Base-by-base conservation (phyloP, 305 asterid species). In the Fraxinus xanthoxyloides region DNA sequence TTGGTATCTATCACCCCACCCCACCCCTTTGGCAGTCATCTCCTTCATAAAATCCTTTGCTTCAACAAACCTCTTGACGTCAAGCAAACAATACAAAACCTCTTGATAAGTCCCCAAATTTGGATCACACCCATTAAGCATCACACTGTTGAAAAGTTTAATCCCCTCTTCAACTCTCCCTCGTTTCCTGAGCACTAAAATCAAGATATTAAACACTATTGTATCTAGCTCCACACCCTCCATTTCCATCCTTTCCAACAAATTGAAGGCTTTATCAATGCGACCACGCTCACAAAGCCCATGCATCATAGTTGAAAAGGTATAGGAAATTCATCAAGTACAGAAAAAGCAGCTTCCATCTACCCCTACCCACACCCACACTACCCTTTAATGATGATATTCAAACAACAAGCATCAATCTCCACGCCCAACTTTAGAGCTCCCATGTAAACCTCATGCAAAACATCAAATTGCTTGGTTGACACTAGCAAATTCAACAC, bases 301-400 rank as follows among this genome's bases (percentile, higher is more conserved):
- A 48, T 91, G 94, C 93, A 94, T 93, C 78, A 94, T 83, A 9
- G 97, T 91, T 5, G 98, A 92, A 82, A 88, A 94, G 3, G 94
- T 90, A 81, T 86, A 46, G 94, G 87, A 88, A 96, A 96, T 87
- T 94, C 99, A 28, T 96, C 98, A 78, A 96, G 91, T 94, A 94
- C 94, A 85, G 89, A 67, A 77, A 78, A 80, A 72, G 98, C 97
- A 81, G 85, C 89, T 48, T 92, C 97, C 0, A 91, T 43, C 77
- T 93, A 65, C 73, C 95, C 94, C 51, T 90, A 85, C 46, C 80
- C 94, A 59, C 91, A 85, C 46, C 80, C 80, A 61, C 99, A 94
- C 38, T 93, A 67, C 0, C 99, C 99, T 28, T 91, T 94, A 6
- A 94, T 81, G 73, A 94, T 85, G 72, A 93, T 92, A 83, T 94